Evolutionary conservation across 164 flowering plant species (phyloP).

Genomic region (Liriodendron chinense): DNA sequence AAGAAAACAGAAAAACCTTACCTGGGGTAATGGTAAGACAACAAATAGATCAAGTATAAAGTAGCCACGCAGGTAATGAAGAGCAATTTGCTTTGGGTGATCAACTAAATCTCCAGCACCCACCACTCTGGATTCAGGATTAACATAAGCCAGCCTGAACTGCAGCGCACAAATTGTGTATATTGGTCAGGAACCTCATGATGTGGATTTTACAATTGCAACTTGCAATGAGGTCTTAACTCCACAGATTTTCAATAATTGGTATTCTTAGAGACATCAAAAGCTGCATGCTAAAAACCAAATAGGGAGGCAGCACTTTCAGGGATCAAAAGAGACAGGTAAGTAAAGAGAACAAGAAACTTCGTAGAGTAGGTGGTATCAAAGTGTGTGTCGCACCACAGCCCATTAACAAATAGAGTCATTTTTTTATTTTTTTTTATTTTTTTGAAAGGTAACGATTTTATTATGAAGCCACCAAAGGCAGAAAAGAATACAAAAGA

Average conservation of each 20-base stretch:
- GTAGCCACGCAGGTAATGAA: constrained; percentile 55
- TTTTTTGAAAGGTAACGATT: too few relatives aligned
- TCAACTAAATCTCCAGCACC: constrained; percentile 91
- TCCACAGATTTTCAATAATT: too few relatives aligned
- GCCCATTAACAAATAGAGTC: too few relatives aligned
- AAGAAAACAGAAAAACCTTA: constrained; percentile 11
- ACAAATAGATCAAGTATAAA: constrained; percentile 66
- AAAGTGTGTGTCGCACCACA: too few relatives aligned
- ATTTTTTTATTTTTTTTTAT: too few relatives aligned
- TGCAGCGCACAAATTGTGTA: constrained; percentile 32
- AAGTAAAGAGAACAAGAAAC: too few relatives aligned
- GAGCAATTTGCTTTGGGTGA: constrained; percentile 75
- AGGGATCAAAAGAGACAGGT: too few relatives aligned
- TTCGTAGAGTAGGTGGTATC: too few relatives aligned
- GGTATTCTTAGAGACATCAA: neutral
- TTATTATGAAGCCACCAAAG: too few relatives aligned
- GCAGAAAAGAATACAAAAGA: too few relatives aligned
- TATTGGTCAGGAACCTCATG: neutral
- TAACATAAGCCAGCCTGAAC: constrained; percentile 88
- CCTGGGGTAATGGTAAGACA: constrained; percentile 88
- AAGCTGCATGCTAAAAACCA: neutral
- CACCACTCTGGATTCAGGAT: constrained; percentile 84
- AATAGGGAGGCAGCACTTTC: neutral
- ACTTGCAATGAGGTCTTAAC: too few relatives aligned
- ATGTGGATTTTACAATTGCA: neutral